Base-by-base conservation (phyloP, 2,329 filamentous ascomycete species). In the Colletotrichum chlorophyti region DNA sequence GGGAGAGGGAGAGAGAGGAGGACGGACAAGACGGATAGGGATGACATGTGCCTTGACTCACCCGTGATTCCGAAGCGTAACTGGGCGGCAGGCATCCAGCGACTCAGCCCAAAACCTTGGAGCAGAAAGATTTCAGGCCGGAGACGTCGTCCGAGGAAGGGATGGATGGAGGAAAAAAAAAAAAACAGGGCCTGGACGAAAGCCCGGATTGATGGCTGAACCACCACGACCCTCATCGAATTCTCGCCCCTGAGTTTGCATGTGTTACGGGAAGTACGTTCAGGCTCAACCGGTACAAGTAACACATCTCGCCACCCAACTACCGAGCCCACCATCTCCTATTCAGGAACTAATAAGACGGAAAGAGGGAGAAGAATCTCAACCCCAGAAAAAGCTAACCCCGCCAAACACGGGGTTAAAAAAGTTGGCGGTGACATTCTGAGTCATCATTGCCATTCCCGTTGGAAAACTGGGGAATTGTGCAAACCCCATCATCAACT, bases 41-140 rank as follows among this genome's bases (percentile, higher is more conserved):
- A 21, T 32, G 43, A 48, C 55, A 59, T 49, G 55, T 59, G 50
- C 31, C 31, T 48, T 59, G 55, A 59, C 38, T 59, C 55, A 49
- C 37, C 27, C 21, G 17, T 27, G 23, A 35, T 37, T 53, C 50
- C 51, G 38, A 59, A n/a, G n/a, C n/a, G n/a, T 37, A 55, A 42
- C 15, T 37, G 23, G 23, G 9, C 15, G 9, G 23, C 24, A 24
- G 29, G 40, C 24, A 55, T 59, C 49, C 55, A 55, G 43, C 50
- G 50, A 59, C 42, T 55, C 50, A 38, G 43, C 50, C 55, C 50
- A 35, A 49, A 35, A 41, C 4, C 21, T 37, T 23, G 35, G 34
- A 31, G 27, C 12, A 34, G 29, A 31, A 10, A n/a, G n/a, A n/a
- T n/a, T n/a, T 23, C 23, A 12, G n/a, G 14, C 42, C 21, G 29